Evolutionary conservation across 2,329 filamentous ascomycete species (phyloP).

Genomic region (Arthroderma sp.): DNA sequence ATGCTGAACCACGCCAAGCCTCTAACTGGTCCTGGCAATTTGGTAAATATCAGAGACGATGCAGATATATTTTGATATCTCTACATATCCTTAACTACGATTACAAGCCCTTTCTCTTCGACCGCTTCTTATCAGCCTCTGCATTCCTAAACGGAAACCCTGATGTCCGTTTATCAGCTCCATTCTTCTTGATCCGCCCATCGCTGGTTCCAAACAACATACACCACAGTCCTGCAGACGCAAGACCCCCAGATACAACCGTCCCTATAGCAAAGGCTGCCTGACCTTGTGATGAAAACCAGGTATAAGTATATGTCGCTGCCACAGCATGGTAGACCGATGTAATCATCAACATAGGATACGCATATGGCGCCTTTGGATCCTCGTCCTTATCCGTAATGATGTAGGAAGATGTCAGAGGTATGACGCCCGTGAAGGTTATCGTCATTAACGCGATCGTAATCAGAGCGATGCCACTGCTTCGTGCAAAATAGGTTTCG

Average conservation of each 20-base stretch:
- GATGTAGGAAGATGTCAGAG: conserved; percentile 36
- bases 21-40: too few relatives aligned
- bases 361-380: conserved; percentile 48
- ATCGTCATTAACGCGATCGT: conserved; percentile 51
- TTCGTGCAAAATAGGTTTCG: conserved; percentile 61
- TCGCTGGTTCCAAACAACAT: conserved; percentile 44
- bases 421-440: conserved; percentile 57
- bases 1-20: background rate
- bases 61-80: too few relatives aligned
- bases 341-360: conserved; percentile 53
- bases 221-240: conserved; percentile 52
- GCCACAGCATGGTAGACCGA: conserved; percentile 50
- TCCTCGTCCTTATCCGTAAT: conserved; percentile 31
- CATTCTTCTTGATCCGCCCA: conserved; percentile 48
- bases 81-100: background rate
- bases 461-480: conserved; percentile 54
- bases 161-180: conserved; percentile 52
- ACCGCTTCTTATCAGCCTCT: conserved; percentile 39
- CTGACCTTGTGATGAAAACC: conserved; percentile 45
- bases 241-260: conserved; percentile 43
- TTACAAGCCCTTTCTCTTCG: background rate
- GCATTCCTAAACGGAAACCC: conserved; percentile 53
- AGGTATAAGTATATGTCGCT: conserved; percentile 55
- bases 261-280: conserved; percentile 49
- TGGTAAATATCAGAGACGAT: too few relatives aligned